Conservation (phyloP, 495 filamentous ascomycete genomes). For the Aspergillus ellipticus region DNA sequence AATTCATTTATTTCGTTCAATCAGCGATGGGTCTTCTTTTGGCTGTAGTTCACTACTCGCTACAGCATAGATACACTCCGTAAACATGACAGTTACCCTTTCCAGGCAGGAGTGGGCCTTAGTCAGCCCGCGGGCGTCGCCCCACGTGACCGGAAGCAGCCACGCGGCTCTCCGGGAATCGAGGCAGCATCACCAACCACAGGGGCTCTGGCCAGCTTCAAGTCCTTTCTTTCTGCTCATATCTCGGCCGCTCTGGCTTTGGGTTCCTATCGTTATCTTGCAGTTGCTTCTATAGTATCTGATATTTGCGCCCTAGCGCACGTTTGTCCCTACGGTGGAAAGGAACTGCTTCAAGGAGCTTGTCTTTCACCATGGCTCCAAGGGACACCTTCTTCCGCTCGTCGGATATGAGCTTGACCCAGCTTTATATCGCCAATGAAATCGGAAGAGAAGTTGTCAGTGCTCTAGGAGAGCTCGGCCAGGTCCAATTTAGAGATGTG, state of each 20-base stretch:
- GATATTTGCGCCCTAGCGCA: constrained; percentile 6
- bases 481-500: constrained; percentile 97
- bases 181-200: constrained; percentile 11
- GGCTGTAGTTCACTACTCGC: too few relatives aligned
- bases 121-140: not conserved
- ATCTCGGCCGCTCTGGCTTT: not conserved
- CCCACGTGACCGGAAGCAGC: constrained; percentile 20
- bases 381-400: constrained; percentile 98
- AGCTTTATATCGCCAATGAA: constrained; percentile 98
- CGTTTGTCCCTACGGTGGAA: constrained; percentile 21
- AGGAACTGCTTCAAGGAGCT: constrained; percentile 27
- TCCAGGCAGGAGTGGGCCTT: too few relatives aligned
- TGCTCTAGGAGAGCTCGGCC: constrained; percentile 89
- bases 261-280: constrained; percentile 12
- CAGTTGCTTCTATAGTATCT: not conserved
- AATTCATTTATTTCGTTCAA: not conserved
- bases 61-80: too few relatives aligned
- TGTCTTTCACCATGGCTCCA: constrained; percentile 43
- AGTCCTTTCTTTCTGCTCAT: not conserved
- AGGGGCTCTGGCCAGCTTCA: constrained; percentile 4
- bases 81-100: not conserved
- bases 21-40: too few relatives aligned
- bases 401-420: constrained; percentile 99
- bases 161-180: constrained; percentile 20
- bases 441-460: constrained; percentile 97